These are phyloP conservation scores for Aspergillus flavus DNA, from an alignment of 2,329 filamentous ascomycete genomes.

Conservation along the genomic window DNA sequence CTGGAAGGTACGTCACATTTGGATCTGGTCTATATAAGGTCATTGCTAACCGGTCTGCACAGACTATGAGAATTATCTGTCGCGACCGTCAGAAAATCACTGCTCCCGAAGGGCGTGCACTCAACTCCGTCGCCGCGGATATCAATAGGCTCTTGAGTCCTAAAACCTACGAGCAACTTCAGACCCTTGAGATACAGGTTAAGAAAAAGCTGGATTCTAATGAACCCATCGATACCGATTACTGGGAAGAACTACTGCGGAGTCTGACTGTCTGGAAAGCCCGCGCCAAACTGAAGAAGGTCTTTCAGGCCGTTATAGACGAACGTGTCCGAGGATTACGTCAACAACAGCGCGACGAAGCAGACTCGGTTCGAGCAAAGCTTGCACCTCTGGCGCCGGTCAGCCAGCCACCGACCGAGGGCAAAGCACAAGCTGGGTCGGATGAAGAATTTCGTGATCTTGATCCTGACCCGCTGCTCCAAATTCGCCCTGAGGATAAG, in stretches of 20 bases:
- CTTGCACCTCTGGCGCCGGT: slow-evolving; percentile 53
- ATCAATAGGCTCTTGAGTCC: slow-evolving; percentile 84
- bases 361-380: slow-evolving; percentile 57
- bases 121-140: slow-evolving; percentile 80
- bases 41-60: slow-evolving; percentile 13
- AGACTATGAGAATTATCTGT: slow-evolving; percentile 83
- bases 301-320: slow-evolving; percentile 75
- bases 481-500: slow-evolving; percentile 67
- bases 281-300: slow-evolving; percentile 76
- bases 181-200: slow-evolving; percentile 84
- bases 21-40: slow-evolving; percentile 3
- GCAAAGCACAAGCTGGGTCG: not conserved
- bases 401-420: slow-evolving; percentile 23
- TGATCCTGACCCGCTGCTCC: slow-evolving; percentile 68
- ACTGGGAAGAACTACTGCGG: slow-evolving; percentile 90
- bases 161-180: slow-evolving; percentile 85
- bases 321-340: slow-evolving; percentile 68
- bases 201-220: slow-evolving; percentile 81
- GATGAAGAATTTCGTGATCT: slow-evolving; percentile 47
- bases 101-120: slow-evolving; percentile 70
- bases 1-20: slow-evolving; percentile 64
- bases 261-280: slow-evolving; percentile 90
- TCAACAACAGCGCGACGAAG: slow-evolving; percentile 69
- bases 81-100: slow-evolving; percentile 71
- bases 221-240: slow-evolving; percentile 93